Percentiles rank a stretch among this genome's conserved stretches.
Conservation (phyloP, 148 eudicot genomes). For the Amaranthus palmeri region DNA sequence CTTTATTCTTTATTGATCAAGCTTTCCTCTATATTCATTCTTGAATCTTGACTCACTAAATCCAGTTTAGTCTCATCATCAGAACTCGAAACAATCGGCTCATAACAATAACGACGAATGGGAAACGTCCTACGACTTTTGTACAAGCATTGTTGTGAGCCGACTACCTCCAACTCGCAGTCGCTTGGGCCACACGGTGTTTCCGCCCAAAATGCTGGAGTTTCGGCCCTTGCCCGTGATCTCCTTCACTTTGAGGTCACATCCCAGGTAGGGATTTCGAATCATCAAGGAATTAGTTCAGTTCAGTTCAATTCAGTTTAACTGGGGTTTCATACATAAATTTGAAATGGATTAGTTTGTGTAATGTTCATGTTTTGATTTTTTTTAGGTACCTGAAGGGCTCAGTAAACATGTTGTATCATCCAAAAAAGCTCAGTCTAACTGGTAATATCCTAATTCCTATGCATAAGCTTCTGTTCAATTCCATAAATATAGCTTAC, state of each 20-base stretch:
- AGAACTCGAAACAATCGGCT: not conserved
- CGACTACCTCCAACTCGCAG: slow-evolving; percentile 34
- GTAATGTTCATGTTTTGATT: not conserved
- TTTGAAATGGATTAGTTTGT: not conserved
- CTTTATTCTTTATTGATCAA: not conserved
- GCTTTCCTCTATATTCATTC: not conserved
- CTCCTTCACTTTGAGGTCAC: slow-evolving; percentile 74
- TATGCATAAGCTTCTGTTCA: not conserved
- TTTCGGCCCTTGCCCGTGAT: slow-evolving; percentile 79
- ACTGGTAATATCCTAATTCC: slow-evolving; percentile 44
- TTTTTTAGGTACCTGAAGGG: slow-evolving; percentile 71
- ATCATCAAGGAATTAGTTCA: not conserved
- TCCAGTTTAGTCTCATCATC: not conserved
- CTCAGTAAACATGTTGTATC: slow-evolving; percentile 74
- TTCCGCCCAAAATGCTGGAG: slow-evolving; percentile 42
- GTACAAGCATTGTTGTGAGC: slow-evolving; percentile 41
- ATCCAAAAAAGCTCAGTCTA: slow-evolving; percentile 83
- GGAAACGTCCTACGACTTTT: slow-evolving; percentile 69
- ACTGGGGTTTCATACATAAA: not conserved
- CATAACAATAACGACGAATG: slow-evolving; percentile 28
- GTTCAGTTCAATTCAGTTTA: not conserved
- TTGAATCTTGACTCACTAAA: not conserved
- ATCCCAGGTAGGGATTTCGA: slow-evolving; percentile 46
- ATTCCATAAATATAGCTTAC: no score
- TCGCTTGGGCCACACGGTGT: slow-evolving; percentile 56